Evolutionary conservation across 352 stramenopile genomes (phyloP), one percentile per base, ranked within the genome.

Genomic region (Globisporangium radiosum): DNA sequence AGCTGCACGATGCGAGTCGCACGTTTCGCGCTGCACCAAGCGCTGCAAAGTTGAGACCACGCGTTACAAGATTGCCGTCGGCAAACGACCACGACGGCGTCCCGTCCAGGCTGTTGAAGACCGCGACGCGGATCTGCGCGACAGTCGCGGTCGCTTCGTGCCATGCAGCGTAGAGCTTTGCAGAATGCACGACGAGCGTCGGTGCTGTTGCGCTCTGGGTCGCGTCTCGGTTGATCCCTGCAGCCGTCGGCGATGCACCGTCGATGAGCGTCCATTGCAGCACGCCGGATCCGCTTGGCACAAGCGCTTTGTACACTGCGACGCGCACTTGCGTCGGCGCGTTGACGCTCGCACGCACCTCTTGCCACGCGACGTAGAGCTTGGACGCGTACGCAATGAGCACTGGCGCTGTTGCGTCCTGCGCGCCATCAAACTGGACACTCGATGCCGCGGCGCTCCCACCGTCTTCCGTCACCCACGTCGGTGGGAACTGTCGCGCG

Each of bases 151-250:
- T 49, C 3, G 36, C 66, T 58, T 88, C 79, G 11, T 89, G 74
- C 82, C 82, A 92, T 11, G 67, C 73, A 4, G 63, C 60, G 36
- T 88, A 90, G 13, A 92, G 39, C 14, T 82, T 87, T 1, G 63
- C 62, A 7, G 59, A 66, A 47, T 82, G 75, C 0, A 68, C 50
- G 0, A 62, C 54, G 0, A 75, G 48, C n/a, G 70, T 61, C 8
- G 82, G 75, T 1, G 52, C 53, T 7, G 60, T 57, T 14, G 72
- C 82, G 17, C 59, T 77, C 52, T 70, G 63, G 1, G 69, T 73
- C 0, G 68, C 2, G 36, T 78, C 60, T 39, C 70, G 73, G 39
- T 92, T 92, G 5, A 92, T 61, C 1, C 82, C 82, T 1, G 43
- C 60, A 1, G 50, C 63, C 13, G 47, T 68, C 17, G 63, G 44